Conservation (phyloP, 345 rosid species). For the Theobroma cacao region DNA sequence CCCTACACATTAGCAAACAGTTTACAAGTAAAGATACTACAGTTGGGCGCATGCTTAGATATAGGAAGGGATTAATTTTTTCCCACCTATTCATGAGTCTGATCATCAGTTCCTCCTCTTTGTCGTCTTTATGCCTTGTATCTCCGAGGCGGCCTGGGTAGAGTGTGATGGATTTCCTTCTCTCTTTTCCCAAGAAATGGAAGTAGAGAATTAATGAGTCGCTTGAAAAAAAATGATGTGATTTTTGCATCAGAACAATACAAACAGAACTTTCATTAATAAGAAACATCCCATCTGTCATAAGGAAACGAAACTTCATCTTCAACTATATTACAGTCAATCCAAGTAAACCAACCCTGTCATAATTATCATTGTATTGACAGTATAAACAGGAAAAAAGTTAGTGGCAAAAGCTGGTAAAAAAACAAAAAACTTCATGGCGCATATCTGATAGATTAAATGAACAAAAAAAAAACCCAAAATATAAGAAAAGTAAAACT, state of each 20-base stretch:
- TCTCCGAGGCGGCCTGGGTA: neutral
- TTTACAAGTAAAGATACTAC: neutral
- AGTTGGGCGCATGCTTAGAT: slow-evolving; percentile 4
- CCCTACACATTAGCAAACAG: neutral
- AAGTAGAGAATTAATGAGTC: neutral
- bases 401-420: neutral
- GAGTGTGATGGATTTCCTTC: neutral
- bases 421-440: neutral
- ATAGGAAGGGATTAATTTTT: too few relatives aligned
- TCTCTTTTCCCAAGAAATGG: neutral
- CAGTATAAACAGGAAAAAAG: neutral
- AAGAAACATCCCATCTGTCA: neutral
- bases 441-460: neutral
- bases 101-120: too few relatives aligned
- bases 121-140: neutral
- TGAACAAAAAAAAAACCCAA: neutral
- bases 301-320: neutral
- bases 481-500: too few relatives aligned
- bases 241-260: neutral
- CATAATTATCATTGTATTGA: neutral
- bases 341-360: neutral
- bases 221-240: neutral
- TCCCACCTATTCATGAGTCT: too few relatives aligned
- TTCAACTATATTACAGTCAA: neutral
- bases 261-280: slow-evolving; percentile 7